Conservation (phyloP, 176 grass and related monocot genomes). For the Olyra latifolia region DNA sequence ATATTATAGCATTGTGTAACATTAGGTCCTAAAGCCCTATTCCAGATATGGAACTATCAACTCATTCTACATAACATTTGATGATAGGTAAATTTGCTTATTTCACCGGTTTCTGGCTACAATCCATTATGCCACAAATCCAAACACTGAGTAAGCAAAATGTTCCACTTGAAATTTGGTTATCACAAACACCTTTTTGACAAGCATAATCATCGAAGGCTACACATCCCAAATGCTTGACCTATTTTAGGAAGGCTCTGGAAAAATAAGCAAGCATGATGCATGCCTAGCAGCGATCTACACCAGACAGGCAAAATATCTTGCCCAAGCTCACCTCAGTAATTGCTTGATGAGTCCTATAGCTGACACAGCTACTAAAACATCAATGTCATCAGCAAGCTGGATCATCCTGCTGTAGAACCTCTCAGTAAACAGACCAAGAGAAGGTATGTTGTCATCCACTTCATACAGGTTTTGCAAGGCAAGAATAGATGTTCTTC, state of each 20-base stretch:
- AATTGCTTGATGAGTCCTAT: constrained; percentile 95
- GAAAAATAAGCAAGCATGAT: constrained; percentile 19
- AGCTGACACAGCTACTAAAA: constrained; percentile 94
- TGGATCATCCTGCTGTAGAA: constrained; percentile 96
- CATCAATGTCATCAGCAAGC: constrained; percentile 98
- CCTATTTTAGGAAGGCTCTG: not conserved
- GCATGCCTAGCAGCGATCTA: not conserved
- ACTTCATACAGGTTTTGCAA: constrained; percentile 80
- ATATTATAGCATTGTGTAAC: not conserved
- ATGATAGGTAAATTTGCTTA: not conserved
- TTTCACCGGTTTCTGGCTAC: not conserved
- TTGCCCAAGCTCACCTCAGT: constrained; percentile 55
- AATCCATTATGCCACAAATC: not conserved
- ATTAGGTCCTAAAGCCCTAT: not conserved
- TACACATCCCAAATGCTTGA: not conserved
- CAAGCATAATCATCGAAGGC: constrained; percentile 8
- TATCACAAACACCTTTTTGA: not conserved
- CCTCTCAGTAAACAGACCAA: constrained; percentile 79
- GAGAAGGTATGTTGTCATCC: constrained; percentile 74
- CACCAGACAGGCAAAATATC: constrained; percentile 4
- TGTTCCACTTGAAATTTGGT: not conserved
- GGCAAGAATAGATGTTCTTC: constrained; percentile 81
- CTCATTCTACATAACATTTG: not conserved
- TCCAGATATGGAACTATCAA: constrained; percentile 1
- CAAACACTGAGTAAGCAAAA: not conserved